phyloP scores from a whole-genome alignment of 1,139 yeast genomes.

The Lodderomyces elongisporus region DNA sequence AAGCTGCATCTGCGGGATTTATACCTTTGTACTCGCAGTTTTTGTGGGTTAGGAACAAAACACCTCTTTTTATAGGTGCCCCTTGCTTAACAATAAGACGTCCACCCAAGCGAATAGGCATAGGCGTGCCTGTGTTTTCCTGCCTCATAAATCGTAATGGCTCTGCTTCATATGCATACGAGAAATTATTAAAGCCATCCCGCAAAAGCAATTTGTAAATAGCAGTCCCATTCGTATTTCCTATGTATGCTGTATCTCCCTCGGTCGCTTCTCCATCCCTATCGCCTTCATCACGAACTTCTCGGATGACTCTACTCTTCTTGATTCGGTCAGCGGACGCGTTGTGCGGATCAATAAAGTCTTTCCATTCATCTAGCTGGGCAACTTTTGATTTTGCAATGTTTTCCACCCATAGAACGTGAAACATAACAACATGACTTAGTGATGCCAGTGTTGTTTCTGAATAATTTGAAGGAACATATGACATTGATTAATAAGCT shows the following conservation, averaged over 20 bases:
- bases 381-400: slow-evolving; percentile 31
- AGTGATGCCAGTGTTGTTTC: slow-evolving; percentile 1
- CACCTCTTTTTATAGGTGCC: slow-evolving; percentile 31
- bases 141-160: slow-evolving; percentile 30
- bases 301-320: slow-evolving; percentile 23
- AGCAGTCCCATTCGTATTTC: slow-evolving; percentile 1
- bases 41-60: slow-evolving; percentile 24
- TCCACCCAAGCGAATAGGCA: slow-evolving; percentile 38
- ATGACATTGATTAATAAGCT: slow-evolving; percentile 4
- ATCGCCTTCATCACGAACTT: slow-evolving; percentile 25
- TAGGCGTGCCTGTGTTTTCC: slow-evolving; percentile 21
- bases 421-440: slow-evolving; percentile 20
- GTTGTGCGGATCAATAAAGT: slow-evolving; percentile 34
- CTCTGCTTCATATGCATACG: slow-evolving; percentile 39
- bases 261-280: background rate
- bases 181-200: slow-evolving; percentile 27
- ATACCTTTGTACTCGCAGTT: slow-evolving; percentile 34
- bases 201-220: slow-evolving; percentile 32
- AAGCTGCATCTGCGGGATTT: slow-evolving; percentile 18
- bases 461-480: slow-evolving; percentile 2
- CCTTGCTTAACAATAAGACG: slow-evolving; percentile 29
- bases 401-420: slow-evolving; percentile 31
- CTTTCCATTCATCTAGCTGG: slow-evolving; percentile 39
- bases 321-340: slow-evolving; percentile 36
- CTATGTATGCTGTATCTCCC: slow-evolving; percentile 1